Evolutionary conservation across 2,329 filamentous ascomycete species (phyloP).

Genomic region (Fusarium tricinctum): DNA sequence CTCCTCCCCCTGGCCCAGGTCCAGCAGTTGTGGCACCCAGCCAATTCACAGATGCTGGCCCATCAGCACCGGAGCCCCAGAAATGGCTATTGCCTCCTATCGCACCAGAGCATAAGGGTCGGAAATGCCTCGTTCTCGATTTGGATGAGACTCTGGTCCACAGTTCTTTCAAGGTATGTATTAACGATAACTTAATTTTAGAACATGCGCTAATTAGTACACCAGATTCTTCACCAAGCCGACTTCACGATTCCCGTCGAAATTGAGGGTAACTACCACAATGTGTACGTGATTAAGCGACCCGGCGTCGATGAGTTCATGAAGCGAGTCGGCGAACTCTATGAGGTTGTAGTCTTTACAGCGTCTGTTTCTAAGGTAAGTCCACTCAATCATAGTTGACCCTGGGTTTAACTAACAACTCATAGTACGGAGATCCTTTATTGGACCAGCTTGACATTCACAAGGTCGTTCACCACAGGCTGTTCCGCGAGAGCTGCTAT

Average conservation of each 20-base stretch:
- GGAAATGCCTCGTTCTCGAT: constrained; percentile 95
- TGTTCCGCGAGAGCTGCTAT: constrained; percentile 99
- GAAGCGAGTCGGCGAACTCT: constrained; percentile 97
- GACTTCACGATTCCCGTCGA: constrained; percentile 99
- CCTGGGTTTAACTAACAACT: constrained; percentile 42
- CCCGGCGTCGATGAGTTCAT: constrained; percentile 99
- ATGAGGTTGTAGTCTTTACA: constrained; percentile 98
- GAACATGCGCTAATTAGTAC: constrained; percentile 41
- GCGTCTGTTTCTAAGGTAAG: constrained; percentile 95
- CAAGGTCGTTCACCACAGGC: constrained; percentile 92
- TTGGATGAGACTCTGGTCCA: constrained; percentile 97
- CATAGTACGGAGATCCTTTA: constrained; percentile 92
- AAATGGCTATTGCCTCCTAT: constrained; percentile 87
- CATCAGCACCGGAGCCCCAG: constrained; percentile 60
- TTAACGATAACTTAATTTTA: neutral
- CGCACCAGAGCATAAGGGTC: constrained; percentile 82
- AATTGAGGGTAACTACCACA: constrained; percentile 98
- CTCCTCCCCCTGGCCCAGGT: constrained; percentile 63
- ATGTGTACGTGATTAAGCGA: constrained; percentile 99
- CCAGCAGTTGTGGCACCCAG: constrained; percentile 58
- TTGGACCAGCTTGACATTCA: constrained; percentile 98
- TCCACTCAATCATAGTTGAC: neutral
- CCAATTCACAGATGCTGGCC: constrained; percentile 59
- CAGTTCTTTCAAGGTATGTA: constrained; percentile 93
- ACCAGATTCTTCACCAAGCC: constrained; percentile 93